Evolutionary conservation across 2,329 filamentous ascomycete species (phyloP).

Genomic region (Fusarium multiceps): DNA sequence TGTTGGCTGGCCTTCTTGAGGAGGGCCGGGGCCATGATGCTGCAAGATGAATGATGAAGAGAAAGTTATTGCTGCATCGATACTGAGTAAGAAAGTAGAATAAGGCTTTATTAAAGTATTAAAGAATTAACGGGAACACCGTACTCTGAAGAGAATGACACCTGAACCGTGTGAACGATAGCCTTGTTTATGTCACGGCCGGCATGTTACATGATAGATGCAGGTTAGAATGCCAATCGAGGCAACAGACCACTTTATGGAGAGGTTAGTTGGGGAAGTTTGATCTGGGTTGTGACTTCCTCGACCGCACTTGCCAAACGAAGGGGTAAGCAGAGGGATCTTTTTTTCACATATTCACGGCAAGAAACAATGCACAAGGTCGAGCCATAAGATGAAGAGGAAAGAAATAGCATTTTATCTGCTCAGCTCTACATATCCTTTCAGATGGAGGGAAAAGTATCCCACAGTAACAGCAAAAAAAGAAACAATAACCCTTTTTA

Average conservation of each 20-base stretch:
- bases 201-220: not conserved
- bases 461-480: conserved; percentile 35
- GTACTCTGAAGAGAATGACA: conserved; percentile 16
- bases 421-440: conserved; percentile 38
- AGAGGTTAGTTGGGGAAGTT: not conserved
- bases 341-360: not conserved
- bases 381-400: not conserved
- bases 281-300: not conserved
- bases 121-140: conserved; percentile 3
- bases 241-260: not conserved
- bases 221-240: not conserved
- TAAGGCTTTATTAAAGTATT: conserved; percentile 7
- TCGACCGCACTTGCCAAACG: not conserved
- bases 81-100: conserved; percentile 12
- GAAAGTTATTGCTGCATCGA: conserved; percentile 15
- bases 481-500: conserved; percentile 44
- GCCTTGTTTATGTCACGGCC: not conserved
- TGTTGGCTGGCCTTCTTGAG: conserved; percentile 45
- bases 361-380: not conserved
- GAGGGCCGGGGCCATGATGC: conserved; percentile 47
- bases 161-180: not conserved
- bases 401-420: conserved; percentile 38
- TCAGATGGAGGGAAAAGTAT: conserved; percentile 13
- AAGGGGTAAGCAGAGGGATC: not conserved
- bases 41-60: conserved; percentile 20